Evolutionary conservation across 495 filamentous ascomycete species (phyloP).

Genomic region (Penicillium canescens): DNA sequence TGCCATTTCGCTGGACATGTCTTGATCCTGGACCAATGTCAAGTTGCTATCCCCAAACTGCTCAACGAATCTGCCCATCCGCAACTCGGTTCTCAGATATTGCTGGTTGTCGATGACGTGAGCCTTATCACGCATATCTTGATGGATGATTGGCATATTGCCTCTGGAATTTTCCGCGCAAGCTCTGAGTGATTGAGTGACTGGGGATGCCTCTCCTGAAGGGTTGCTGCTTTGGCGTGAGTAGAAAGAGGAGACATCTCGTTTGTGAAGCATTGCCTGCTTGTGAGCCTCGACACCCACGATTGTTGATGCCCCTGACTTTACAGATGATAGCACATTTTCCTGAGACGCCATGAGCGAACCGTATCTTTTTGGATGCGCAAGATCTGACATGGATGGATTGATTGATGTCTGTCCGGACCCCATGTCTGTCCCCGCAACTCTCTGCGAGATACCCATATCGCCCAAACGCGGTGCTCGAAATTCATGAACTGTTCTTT

Average conservation of each 20-base stretch:
- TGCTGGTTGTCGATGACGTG: neutral
- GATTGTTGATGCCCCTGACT: conserved; percentile 5
- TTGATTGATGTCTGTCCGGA: conserved; percentile 25
- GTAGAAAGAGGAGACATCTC: conserved; percentile 30
- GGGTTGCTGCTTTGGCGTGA: conserved; percentile 24
- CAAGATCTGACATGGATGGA: conserved; percentile 20
- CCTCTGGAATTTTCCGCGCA: conserved; percentile 1
- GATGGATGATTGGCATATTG: neutral
- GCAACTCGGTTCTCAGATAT: neutral
- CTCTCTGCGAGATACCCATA: conserved; percentile 32
- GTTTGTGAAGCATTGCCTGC: conserved; percentile 1
- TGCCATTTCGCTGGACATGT: conserved; percentile 1
- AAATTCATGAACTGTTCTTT: conserved; percentile 13
- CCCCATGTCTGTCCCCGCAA: conserved; percentile 27
- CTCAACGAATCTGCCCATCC: conserved; percentile 33
- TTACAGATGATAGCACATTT: conserved; percentile 3
- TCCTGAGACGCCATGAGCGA: conserved; percentile 17
- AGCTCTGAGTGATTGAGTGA: neutral
- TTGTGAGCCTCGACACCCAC: conserved; percentile 10
- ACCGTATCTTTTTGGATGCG: conserved; percentile 15
- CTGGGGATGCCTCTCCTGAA: conserved; percentile 12
- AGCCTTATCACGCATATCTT: neutral
- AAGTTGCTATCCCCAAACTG: conserved; percentile 23
- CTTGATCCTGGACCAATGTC: neutral
- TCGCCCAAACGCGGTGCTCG: conserved; percentile 33